Percentiles rank a stretch among this genome's conserved stretches.
phyloP scores from a whole-genome alignment of 805 yeast species.

The Candida dajiaensis region DNA sequence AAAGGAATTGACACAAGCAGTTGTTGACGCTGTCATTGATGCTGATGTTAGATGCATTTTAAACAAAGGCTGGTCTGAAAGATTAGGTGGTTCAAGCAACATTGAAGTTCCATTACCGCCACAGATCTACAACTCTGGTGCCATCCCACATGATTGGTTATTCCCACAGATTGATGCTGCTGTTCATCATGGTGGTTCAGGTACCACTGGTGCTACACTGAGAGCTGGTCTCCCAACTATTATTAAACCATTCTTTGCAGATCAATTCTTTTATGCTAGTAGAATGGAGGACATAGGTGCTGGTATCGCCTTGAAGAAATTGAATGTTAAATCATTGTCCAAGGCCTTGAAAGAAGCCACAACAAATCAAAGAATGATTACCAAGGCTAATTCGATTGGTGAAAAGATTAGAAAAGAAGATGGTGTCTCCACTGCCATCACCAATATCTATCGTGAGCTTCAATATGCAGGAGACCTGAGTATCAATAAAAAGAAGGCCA shows the following conservation, averaged over 20 bases:
- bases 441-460: conserved; percentile 69
- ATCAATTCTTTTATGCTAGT: conserved; percentile 86
- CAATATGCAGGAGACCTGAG: conserved; percentile 67
- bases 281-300: conserved; percentile 87
- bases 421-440: conserved; percentile 76
- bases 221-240: conserved; percentile 85
- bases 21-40: conserved; percentile 69
- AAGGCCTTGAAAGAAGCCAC: conserved; percentile 68
- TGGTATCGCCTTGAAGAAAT: conserved; percentile 64
- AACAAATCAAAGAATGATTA: conserved; percentile 57
- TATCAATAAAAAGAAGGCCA: conserved; percentile 34
- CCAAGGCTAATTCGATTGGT: conserved; percentile 61
- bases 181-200: conserved; percentile 96
- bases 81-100: conserved; percentile 36
- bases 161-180: conserved; percentile 88
- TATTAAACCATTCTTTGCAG: conserved; percentile 93
- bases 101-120: conserved; percentile 50
- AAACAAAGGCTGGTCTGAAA: conserved; percentile 93
- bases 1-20: conserved; percentile 65
- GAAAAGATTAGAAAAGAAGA: conserved; percentile 61
- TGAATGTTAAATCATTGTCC: conserved; percentile 57
- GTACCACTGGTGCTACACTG: conserved; percentile 90
- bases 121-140: conserved; percentile 62
- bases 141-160: conserved; percentile 91
- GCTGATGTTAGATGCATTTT: conserved; percentile 84